These are phyloP conservation scores for Aphanomyces astaci DNA, from an alignment of 352 stramenopile genomes.

Conservation along the genomic window DNA sequence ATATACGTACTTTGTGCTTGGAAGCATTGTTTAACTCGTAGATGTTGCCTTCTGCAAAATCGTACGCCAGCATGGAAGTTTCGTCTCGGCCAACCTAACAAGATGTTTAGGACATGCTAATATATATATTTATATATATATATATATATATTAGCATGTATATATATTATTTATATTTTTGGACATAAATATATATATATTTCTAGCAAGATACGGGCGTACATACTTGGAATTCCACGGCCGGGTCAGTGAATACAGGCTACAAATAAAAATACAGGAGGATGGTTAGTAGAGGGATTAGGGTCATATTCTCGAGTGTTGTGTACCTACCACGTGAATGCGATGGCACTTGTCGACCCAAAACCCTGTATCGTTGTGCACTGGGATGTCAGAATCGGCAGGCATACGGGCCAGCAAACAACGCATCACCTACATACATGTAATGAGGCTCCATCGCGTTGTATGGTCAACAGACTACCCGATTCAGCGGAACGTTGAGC, in stretches of 20 bases:
- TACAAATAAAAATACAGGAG: too few species aligned
- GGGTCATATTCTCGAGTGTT: background rate
- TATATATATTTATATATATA: too few species aligned
- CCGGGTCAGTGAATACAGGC: conserved; percentile 85
- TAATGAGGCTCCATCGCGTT: too few species aligned
- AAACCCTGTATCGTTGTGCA: conserved; percentile 96
- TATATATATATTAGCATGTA: too few species aligned
- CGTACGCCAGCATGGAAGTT: conserved; percentile 80
- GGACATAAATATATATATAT: too few species aligned
- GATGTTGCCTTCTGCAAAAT: conserved; percentile 89
- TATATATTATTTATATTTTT: too few species aligned
- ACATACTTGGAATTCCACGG: conserved; percentile 69
- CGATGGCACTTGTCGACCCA: conserved; percentile 96
- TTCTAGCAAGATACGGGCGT: too few species aligned
- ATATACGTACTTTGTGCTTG: conserved; percentile 72
- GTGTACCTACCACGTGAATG: conserved; percentile 80
- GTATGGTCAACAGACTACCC: too few species aligned
- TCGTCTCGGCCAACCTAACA: conserved; percentile 77
- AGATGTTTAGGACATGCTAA: too few species aligned
- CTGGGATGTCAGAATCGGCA: conserved; percentile 90
- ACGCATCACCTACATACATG: conserved; percentile 86
- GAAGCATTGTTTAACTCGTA: conserved; percentile 99
- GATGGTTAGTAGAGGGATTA: background rate
- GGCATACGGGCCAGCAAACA: conserved; percentile 95
- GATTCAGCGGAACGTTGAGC: conserved; percentile 73